A percentile compares a stretch with the other conserved stretches of the same genome.
Conservation (phyloP, 352 stramenopile genomes). For the Phytophthora rubi region DNA sequence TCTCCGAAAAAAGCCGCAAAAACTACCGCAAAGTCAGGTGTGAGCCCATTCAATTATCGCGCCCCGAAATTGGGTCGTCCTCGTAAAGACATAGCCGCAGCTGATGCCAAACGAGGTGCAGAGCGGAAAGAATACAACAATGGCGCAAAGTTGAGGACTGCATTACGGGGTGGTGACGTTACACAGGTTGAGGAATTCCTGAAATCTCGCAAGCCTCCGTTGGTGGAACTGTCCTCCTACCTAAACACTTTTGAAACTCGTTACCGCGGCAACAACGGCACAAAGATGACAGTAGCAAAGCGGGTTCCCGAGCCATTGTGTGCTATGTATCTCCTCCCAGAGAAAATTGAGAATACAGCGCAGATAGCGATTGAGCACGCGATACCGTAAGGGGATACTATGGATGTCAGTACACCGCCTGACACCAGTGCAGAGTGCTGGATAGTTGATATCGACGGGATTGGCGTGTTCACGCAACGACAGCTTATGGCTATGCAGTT, state of each 20-base stretch:
- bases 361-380: neutral
- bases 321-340: neutral
- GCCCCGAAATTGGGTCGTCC: neutral
- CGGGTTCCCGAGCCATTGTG: neutral
- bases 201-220: neutral
- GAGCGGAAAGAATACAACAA: neutral
- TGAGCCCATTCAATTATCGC: neutral
- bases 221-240: neutral
- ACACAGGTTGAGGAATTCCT: neutral
- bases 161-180: neutral
- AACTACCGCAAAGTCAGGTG: no score
- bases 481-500: constrained; percentile 8
- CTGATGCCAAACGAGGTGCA: neutral
- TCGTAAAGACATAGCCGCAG: neutral
- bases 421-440: neutral
- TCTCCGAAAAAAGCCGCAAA: neutral
- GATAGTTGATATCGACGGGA: no score
- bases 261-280: neutral
- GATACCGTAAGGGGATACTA: neutral
- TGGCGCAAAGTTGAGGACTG: neutral
- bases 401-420: neutral
- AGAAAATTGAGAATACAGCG: neutral
- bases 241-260: neutral
- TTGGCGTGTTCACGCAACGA: no score
- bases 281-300: neutral